Evolutionary conservation across 768 basidiomycete species (phyloP).

Genomic region (Hirschioporus abietinus): DNA sequence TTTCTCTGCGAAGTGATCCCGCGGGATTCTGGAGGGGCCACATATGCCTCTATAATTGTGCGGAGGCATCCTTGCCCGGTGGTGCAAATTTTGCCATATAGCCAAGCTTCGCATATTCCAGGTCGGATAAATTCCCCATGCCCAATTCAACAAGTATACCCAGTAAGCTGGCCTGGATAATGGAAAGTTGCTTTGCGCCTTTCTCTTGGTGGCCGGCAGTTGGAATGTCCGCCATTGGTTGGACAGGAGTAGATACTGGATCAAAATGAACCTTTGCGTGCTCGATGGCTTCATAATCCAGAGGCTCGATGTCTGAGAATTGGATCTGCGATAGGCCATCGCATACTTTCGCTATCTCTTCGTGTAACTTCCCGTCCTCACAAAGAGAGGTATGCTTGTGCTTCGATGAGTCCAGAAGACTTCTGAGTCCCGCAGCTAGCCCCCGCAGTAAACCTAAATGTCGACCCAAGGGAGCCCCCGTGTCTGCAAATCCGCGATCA

Average conservation of each 20-base stretch:
- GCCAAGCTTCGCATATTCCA: background rate
- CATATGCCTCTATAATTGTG: background rate
- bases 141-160: background rate
- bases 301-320: conserved; percentile 68
- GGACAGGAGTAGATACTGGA: conserved; percentile 4
- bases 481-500: conserved; percentile 71
- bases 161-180: background rate
- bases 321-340: conserved; percentile 51
- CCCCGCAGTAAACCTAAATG: conserved; percentile 79
- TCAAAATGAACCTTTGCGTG: conserved; percentile 69
- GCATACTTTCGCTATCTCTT: conserved; percentile 22
- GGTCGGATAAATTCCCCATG: background rate
- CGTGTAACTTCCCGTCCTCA: conserved; percentile 13
- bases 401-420: conserved; percentile 42
- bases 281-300: conserved; percentile 70
- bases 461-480: conserved; percentile 71
- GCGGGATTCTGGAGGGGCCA: no score
- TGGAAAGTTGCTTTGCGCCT: background rate
- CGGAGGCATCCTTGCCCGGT: background rate
- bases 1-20: no score
- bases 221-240: background rate
- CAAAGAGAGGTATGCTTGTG: conserved; percentile 2
- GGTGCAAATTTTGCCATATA: background rate
- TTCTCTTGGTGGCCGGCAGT: background rate
- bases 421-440: conserved; percentile 52